Evolutionary conservation across 2,329 filamentous ascomycete species (phyloP), one percentile per base, ranked within the genome.

Genomic region (Verticillium isaacii): DNA sequence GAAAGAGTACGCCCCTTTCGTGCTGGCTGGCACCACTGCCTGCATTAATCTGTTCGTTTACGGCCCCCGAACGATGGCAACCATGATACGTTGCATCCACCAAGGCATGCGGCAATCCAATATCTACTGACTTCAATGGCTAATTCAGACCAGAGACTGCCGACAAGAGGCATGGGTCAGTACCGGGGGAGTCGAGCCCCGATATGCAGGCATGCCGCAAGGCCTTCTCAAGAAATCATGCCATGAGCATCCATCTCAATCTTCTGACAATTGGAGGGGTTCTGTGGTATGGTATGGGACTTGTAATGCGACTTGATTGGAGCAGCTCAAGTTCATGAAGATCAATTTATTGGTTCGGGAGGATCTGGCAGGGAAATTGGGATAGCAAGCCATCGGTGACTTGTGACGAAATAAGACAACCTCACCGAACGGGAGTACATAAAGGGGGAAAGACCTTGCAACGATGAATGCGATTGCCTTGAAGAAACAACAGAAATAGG

Each of bases 171-270:
- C 65, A 63, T 7, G 56, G 61, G 60, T 15, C 19, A 56, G 45
- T 1, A 6, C 29, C 58, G 6, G 45, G 60, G 32, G 60, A 68
- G 23, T 41, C 41, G 0, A 71, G 66, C 34, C 62, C 63, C 0
- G 70, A 72, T 41, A 72, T 71, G 69, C 65, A 66, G 29, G 62
- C 59, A 3, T 59, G 71, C 1, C 75, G 72, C 17, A 74, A 65
- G 62, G 63, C 62, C 1, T 79, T 79, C 36, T 71, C 67, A 0
- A 68, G 66, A 1, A 71, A 69, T 7, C 77, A 79, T 60, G 75
- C 77, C 23, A 79, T 78, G 74, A 75, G 73, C 60, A 78, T 79
- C 58, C 76, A 79, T 39, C 62, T 79, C 9, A 79, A 79, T 59
- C 62, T 79, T 32, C 64, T 78, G 12, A 69, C 72, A 0, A 69